These are phyloP conservation scores for Sporothrix euskadiensis DNA, from an alignment of 2,329 filamentous ascomycete genomes.

Conservation along the genomic window DNA sequence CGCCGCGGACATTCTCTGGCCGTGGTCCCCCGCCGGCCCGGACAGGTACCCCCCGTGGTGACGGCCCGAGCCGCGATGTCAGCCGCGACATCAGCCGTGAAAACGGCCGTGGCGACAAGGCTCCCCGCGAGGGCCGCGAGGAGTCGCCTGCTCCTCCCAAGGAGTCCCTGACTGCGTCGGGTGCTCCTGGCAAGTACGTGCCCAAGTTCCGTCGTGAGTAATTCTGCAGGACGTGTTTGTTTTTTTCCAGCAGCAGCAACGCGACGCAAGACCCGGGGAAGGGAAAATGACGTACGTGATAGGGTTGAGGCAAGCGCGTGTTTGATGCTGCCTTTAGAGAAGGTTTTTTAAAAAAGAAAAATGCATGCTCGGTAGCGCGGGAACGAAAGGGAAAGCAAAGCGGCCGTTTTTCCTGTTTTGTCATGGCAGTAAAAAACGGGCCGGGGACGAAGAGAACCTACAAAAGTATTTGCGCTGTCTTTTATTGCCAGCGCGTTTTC, in stretches of 20 bases:
- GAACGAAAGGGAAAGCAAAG: slow-evolving; percentile 14
- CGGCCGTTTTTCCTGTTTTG: background rate
- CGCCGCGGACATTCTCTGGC: slow-evolving; percentile 42
- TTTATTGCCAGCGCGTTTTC: background rate
- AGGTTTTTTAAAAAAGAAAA: background rate
- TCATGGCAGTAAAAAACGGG: background rate
- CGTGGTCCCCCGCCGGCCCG: slow-evolving; percentile 48
- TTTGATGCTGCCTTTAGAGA: slow-evolving; percentile 2
- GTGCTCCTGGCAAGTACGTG: slow-evolving; percentile 61
- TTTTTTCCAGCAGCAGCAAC: background rate
- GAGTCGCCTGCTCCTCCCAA: slow-evolving; percentile 46
- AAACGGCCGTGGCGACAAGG: slow-evolving; percentile 40
- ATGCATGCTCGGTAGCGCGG: slow-evolving; percentile 9
- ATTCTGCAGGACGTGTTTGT: background rate
- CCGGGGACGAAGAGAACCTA: slow-evolving; percentile 4
- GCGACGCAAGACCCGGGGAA: background rate
- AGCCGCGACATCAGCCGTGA: slow-evolving; percentile 38
- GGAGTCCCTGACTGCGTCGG: slow-evolving; percentile 55
- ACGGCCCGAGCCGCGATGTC: slow-evolving; percentile 7
- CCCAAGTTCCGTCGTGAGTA: slow-evolving; percentile 44
- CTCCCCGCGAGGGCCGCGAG: slow-evolving; percentile 35
- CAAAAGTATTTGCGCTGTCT: slow-evolving; percentile 10
- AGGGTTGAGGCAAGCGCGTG: background rate
- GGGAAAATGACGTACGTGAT: background rate
- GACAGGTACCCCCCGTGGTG: slow-evolving; percentile 42